Conservation (phyloP, 257 asterid species). For the Haberlea rhodopensis region DNA sequence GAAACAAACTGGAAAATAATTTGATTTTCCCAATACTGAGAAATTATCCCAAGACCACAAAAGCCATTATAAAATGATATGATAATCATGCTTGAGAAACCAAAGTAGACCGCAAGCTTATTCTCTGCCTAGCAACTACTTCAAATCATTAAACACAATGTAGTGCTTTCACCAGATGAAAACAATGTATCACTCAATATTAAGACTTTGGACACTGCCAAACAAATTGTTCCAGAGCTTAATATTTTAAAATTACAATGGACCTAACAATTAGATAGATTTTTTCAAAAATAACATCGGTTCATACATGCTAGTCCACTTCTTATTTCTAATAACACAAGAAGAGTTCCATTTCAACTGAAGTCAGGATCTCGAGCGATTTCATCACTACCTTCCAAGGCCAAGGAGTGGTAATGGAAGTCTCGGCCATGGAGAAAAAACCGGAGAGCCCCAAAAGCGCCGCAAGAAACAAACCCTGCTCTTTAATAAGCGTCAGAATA, state of each 20-base stretch:
- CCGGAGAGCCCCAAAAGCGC: constrained; percentile 88
- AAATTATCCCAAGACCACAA: constrained; percentile 5
- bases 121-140: constrained; percentile 15
- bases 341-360: too few species aligned
- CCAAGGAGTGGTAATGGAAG: constrained; percentile 97
- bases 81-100: constrained; percentile 20
- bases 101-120: constrained; percentile 3
- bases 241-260: constrained; percentile 4
- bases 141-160: constrained; percentile 21
- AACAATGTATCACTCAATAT: constrained; percentile 19
- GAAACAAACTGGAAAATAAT: constrained; percentile 8
- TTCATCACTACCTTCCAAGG: constrained; percentile 84
- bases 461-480: constrained; percentile 87
- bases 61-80: constrained; percentile 4
- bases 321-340: neutral
- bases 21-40: neutral
- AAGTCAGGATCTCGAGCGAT: too few species aligned
- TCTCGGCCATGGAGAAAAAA: constrained; percentile 96
- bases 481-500: constrained; percentile 65
- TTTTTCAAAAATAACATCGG: constrained; percentile 18
- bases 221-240: constrained; percentile 15
- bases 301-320: neutral
- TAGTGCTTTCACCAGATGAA: constrained; percentile 26
- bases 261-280: constrained; percentile 7
- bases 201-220: constrained; percentile 5